These are phyloP conservation scores for Metschnikowia continentalis DNA, from an alignment of 805 yeast genomes.

Conservation along the genomic window DNA sequence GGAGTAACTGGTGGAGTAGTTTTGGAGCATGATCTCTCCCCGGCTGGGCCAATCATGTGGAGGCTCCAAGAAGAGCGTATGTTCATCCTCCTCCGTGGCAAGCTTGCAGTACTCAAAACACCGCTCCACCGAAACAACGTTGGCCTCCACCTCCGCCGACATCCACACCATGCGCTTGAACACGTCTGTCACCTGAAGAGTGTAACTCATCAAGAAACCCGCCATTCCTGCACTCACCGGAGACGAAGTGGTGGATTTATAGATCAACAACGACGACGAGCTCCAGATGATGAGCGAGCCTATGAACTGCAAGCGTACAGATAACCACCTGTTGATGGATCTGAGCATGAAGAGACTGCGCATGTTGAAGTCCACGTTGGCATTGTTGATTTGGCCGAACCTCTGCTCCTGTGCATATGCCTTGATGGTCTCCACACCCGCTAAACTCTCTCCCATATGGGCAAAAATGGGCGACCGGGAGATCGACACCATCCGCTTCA, in stretches of 20 bases:
- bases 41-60: slow-evolving; percentile 13
- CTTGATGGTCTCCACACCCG: slow-evolving; percentile 72
- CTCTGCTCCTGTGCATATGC: slow-evolving; percentile 69
- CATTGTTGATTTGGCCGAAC: slow-evolving; percentile 52
- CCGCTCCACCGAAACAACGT: slow-evolving; percentile 64
- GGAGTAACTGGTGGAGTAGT: slow-evolving; percentile 84
- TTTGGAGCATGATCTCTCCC: slow-evolving; percentile 8
- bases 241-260: slow-evolving; percentile 27
- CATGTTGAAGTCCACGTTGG: slow-evolving; percentile 47
- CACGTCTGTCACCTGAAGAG: slow-evolving; percentile 51
- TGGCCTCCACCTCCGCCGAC: slow-evolving; percentile 61
- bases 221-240: slow-evolving; percentile 56
- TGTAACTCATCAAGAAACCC: slow-evolving; percentile 63
- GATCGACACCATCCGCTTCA: slow-evolving; percentile 56
- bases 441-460: slow-evolving; percentile 77
- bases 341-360: slow-evolving; percentile 47
- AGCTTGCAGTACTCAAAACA: slow-evolving; percentile 54
- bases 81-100: slow-evolving; percentile 33
- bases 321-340: slow-evolving; percentile 62
- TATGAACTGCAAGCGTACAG: slow-evolving; percentile 56
- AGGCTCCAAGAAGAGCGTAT: slow-evolving; percentile 1
- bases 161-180: slow-evolving; percentile 55
- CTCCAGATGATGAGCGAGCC: slow-evolving; percentile 53
- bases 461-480: slow-evolving; percentile 49
- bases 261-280: slow-evolving; percentile 45